Conservation (phyloP, 1,139 yeast genomes). For the Scheffersomyces illinoinensis region DNA sequence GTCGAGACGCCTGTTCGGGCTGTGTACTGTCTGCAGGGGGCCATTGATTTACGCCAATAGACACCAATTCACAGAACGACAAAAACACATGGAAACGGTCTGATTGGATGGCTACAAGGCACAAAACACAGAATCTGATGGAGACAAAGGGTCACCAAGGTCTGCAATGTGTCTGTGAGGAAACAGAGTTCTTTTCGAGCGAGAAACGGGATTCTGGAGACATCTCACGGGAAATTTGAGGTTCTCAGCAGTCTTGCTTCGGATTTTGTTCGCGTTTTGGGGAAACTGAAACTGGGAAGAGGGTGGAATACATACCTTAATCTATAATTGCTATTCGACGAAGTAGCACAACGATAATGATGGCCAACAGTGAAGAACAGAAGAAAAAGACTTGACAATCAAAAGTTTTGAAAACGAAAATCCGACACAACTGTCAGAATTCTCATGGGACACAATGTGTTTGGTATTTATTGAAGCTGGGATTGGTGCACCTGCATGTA, state of each 20-base stretch:
- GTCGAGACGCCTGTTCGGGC: background rate
- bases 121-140: background rate
- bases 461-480: slow-evolving; percentile 1
- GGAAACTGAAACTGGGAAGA: background rate
- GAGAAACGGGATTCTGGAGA: background rate
- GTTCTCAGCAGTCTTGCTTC: background rate
- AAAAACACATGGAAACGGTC: background rate
- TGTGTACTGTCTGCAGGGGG: background rate
- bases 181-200: background rate
- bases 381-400: background rate
- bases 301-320: background rate
- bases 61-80: background rate
- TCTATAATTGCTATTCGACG: background rate
- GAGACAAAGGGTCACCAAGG: background rate
- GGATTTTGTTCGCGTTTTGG: background rate
- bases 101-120: background rate
- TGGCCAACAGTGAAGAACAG: background rate
- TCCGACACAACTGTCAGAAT: background rate
- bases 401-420: background rate
- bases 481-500: background rate
- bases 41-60: background rate
- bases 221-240: background rate
- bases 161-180: background rate
- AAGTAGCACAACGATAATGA: background rate
- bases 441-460: background rate